These are phyloP conservation scores for Striga asiatica DNA, from an alignment of 257 asterid species.

Conservation along the genomic window DNA sequence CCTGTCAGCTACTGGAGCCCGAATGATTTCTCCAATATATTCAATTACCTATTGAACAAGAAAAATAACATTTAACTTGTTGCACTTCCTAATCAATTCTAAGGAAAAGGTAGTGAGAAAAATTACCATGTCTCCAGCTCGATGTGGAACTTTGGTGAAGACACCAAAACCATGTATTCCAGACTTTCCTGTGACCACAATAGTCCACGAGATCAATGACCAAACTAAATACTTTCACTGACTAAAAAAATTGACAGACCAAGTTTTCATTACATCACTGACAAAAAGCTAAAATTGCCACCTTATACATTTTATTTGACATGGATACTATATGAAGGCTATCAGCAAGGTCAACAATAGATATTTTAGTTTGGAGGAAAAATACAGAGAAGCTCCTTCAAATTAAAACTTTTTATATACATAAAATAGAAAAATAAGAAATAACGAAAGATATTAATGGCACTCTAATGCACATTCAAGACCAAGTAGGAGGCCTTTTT, in stretches of 20 bases:
- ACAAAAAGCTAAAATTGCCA: neutral
- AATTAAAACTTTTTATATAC: too few species aligned
- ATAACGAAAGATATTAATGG: neutral
- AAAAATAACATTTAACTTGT: conserved; percentile 13
- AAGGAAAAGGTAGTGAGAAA: conserved; percentile 15
- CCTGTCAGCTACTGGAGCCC: conserved; percentile 88
- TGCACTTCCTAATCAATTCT: conserved; percentile 4
- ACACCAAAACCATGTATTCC: conserved; percentile 95
- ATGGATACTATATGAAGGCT: too few species aligned
- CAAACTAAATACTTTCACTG: conserved; percentile 6
- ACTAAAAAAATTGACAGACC: neutral
- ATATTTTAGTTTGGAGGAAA: too few species aligned
- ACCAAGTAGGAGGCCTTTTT: conserved; percentile 12
- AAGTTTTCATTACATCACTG: neutral
- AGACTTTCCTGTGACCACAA: conserved; percentile 66
- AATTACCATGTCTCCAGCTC: conserved; percentile 96
- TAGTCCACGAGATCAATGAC: conserved; percentile 11
- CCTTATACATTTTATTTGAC: neutral
- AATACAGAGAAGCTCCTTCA: neutral
- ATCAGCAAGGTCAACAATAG: neutral
- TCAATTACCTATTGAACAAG: conserved; percentile 62
- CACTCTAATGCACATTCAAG: conserved; percentile 10
- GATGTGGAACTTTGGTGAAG: conserved; percentile 70
- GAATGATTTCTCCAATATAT: conserved; percentile 87
- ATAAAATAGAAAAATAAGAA: neutral